These are phyloP conservation scores for Fibroporia radiculosa DNA, from an alignment of 768 basidiomycete species.

Conservation along the genomic window DNA sequence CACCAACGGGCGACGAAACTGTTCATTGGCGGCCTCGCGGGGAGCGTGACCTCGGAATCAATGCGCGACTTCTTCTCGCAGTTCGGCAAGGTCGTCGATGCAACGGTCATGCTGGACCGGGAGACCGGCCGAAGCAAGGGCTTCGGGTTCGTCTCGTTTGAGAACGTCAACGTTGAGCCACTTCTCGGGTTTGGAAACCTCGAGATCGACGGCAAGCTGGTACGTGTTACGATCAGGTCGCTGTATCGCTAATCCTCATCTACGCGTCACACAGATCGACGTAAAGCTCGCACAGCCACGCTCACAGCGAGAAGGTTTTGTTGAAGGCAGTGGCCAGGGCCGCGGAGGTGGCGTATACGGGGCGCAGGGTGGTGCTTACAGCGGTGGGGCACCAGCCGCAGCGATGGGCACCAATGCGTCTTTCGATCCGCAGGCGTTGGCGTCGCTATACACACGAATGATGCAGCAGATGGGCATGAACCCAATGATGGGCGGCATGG, in stretches of 20 bases:
- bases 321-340: conserved; percentile 34
- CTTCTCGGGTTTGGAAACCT: conserved; percentile 85
- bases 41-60: conserved; percentile 86
- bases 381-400: conserved; percentile 22
- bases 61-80: conserved; percentile 92
- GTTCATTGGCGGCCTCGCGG: conserved; percentile 92
- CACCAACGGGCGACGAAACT: conserved; percentile 90
- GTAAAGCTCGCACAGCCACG: conserved; percentile 95
- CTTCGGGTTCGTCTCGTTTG: conserved; percentile 96
- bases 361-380: conserved; percentile 18
- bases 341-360: conserved; percentile 12
- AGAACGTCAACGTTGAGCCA: conserved; percentile 83
- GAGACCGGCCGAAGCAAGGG: conserved; percentile 94
- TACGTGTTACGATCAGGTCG: conserved; percentile 31
- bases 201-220: conserved; percentile 92
- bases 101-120: conserved; percentile 97
- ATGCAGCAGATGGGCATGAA: conserved; percentile 69
- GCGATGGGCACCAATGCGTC: conserved; percentile 41
- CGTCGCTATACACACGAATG: conserved; percentile 93
- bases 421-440: conserved; percentile 91
- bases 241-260: background rate
- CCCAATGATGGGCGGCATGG: conserved; percentile 35
- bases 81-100: conserved; percentile 94
- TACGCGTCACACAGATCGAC: conserved; percentile 60
- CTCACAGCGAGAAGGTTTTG: conserved; percentile 63